Evolutionary conservation across 2,329 filamentous ascomycete species (phyloP), one percentile per base, ranked within the genome.

Genomic region (Hymenoscyphus albidus): DNA sequence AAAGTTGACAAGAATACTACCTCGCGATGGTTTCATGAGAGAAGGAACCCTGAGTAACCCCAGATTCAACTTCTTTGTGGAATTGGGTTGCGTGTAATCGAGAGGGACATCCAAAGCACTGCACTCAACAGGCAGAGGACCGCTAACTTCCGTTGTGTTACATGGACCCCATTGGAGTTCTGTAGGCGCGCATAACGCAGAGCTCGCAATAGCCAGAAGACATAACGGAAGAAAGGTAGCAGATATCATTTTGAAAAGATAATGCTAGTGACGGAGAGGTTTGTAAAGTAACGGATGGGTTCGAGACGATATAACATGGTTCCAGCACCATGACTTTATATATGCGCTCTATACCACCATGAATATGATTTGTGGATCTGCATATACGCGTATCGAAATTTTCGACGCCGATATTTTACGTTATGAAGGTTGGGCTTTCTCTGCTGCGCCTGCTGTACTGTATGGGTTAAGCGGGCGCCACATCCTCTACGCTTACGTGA

Each of bases 1-100:
- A 63, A 63, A 63, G 51, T 68, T 68, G 10, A 66, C 44, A 12
- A 66, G 13, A 5, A 68, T 64, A 40, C 62, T 66, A 38, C 66
- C 66, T 44, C 51, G 58, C 5, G 38, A 61, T 0, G 66, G 66
- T 42, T 62, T 31, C 13, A 9, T 57, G 14, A 39, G 5, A 31
- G 66, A 62, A 22, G 51, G 38, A 42, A 68, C 32, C 35, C 38
- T 64, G 16, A 59, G 27, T 48, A 68, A 56, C 18, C 61, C 32
- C 16, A 68, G 62, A 12, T 27, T 51, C 44, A 55, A 35, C 62
- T 56, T 35, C 32, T 64, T 48, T 12, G 48, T 60, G 14, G 51
- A 63, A 35, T 14, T 62, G 5, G 32, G 38, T 16, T 65, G 27
- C 9, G 58, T 67, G 58, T 67, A 67, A 42, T 67, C 65, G 44